phyloP scores from a whole-genome alignment of 306 rosid species.

The Trichosanthes cucumerina region DNA sequence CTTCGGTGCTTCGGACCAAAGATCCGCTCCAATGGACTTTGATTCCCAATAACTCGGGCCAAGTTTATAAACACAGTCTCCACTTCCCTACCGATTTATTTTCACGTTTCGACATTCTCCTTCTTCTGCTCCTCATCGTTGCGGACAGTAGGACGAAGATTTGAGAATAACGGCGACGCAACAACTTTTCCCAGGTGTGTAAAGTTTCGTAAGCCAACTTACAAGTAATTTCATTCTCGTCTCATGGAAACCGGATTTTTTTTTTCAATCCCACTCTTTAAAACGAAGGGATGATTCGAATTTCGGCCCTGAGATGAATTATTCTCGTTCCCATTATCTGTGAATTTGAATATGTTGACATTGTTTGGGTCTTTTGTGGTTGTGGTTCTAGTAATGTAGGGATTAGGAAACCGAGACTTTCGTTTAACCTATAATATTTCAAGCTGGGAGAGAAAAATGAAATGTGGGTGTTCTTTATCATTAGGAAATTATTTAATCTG shows the following conservation, averaged over 20 bases:
- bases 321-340: not conserved
- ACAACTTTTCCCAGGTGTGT: not conserved
- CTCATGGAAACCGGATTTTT: not conserved
- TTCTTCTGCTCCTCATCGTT: not conserved
- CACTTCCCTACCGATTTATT: not conserved
- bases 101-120: not conserved
- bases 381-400: not conserved
- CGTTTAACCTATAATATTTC: not conserved
- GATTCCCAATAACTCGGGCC: not conserved
- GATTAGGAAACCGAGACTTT: not conserved
- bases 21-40: not conserved
- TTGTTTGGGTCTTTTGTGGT: not conserved
- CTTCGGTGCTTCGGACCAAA: not conserved
- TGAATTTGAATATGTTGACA: not conserved
- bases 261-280: not conserved
- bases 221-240: not conserved
- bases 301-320: not conserved
- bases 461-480: not conserved
- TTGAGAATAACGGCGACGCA: not conserved
- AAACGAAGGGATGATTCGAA: not conserved
- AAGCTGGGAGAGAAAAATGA: not conserved
- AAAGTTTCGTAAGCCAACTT: not conserved
- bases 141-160: not conserved
- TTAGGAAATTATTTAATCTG: not conserved
- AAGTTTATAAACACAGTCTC: not conserved